Conservation (phyloP, 1,284 basidiomycete species). For the Neolentinus lepideus region DNA sequence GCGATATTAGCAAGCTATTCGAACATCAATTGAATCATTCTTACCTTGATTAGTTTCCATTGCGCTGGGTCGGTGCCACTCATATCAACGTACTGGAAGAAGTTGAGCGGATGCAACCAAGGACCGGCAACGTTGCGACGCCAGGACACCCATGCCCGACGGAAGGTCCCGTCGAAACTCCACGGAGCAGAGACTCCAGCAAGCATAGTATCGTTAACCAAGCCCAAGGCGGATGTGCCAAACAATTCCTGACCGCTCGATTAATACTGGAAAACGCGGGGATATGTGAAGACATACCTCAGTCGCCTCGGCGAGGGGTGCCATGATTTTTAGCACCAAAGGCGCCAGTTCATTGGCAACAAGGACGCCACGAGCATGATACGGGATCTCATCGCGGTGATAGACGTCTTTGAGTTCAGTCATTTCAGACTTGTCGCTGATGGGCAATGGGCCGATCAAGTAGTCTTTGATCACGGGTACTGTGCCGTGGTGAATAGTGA, state of each 20-base stretch:
- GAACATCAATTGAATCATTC: conserved; percentile 3
- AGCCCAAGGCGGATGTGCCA: conserved; percentile 28
- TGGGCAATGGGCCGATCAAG: conserved; percentile 49
- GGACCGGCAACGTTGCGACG: conserved; percentile 39
- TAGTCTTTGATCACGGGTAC: conserved; percentile 43
- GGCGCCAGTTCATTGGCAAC: conserved; percentile 26
- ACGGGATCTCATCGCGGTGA: conserved; percentile 41
- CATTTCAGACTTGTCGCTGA: conserved; percentile 28
- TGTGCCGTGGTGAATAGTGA: conserved; percentile 47
- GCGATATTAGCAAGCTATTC: background rate
- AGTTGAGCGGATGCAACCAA: conserved; percentile 47
- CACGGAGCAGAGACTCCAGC: conserved; percentile 39
- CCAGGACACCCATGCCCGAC: conserved; percentile 45
- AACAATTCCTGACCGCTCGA: conserved; percentile 31
- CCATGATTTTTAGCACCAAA: conserved; percentile 23
- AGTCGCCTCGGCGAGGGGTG: conserved; percentile 28
- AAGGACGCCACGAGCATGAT: conserved; percentile 39
- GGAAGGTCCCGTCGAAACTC: conserved; percentile 54
- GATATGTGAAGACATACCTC: conserved; percentile 14
- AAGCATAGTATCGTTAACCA: conserved; percentile 38
- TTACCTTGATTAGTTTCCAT: conserved; percentile 45
- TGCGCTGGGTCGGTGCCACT: conserved; percentile 43
- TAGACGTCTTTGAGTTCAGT: conserved; percentile 40
- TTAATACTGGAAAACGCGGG: background rate
- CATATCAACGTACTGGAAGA: conserved; percentile 52